phyloP scores from a whole-genome alignment of 2,329 filamentous ascomycete genomes.

The Aureobasidium sp. region DNA sequence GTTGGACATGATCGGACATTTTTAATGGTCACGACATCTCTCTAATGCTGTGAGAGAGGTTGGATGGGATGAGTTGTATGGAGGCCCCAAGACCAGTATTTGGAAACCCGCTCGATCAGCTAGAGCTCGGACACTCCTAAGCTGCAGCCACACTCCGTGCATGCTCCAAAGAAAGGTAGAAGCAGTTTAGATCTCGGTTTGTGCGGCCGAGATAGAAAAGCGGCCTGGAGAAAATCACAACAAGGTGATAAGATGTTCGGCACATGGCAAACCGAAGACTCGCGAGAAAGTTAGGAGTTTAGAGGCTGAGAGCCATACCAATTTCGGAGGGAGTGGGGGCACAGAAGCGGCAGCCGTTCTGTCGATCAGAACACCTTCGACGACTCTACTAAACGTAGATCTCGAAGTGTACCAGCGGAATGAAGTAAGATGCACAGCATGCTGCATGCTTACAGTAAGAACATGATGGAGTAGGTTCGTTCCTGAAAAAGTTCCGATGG shows the following conservation, averaged over 20 bases:
- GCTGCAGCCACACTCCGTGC: neutral
- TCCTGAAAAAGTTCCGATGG: neutral
- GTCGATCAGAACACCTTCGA: neutral
- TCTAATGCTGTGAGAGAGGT: too few relatives aligned
- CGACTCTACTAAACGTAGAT: neutral
- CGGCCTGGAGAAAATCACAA: neutral
- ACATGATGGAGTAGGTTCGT: neutral
- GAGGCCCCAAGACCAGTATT: neutral
- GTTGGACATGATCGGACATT: too few relatives aligned
- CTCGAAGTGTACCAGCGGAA: neutral
- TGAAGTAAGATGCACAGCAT: neutral
- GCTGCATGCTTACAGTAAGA: neutral
- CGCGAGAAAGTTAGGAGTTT: neutral
- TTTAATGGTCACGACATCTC: too few relatives aligned
- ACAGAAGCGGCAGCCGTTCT: neutral
- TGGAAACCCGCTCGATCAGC: constrained; percentile 17
- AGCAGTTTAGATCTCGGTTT: neutral
- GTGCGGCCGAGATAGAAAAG: neutral
- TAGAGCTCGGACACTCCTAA: neutral
- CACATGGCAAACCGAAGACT: neutral
- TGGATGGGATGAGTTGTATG: too few relatives aligned
- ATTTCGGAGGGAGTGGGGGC: neutral
- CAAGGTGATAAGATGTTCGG: neutral
- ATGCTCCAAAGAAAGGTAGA: neutral
- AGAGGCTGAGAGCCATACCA: neutral